Base-by-base conservation (phyloP, 495 filamentous ascomycete species). In the Podospora pseudocomata region DNA sequence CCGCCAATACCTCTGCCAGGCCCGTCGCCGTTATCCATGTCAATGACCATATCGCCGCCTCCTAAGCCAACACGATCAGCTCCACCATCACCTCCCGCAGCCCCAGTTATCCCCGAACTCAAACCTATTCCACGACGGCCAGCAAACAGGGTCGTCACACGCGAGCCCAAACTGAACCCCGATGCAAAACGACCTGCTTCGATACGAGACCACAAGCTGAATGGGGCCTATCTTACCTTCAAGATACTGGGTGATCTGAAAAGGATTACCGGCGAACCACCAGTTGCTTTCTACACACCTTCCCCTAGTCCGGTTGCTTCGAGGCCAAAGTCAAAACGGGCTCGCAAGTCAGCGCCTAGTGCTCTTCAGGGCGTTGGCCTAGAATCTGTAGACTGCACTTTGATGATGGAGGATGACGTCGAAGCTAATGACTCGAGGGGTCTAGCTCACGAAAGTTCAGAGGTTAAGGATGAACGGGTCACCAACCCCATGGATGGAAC, bases 181-280 rank as follows among this genome's bases (percentile, higher is more conserved):
- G 65, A 77, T 18, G 75, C 77, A 9, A 78, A 77, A 64, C 71
- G 75, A 6, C 78, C 78, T 0, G 72, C 71, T 11, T 74, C 77
- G 0, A 59, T 76, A 30, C 78, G 78, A 3, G 77, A 79, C 34
- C 70, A 79, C 55, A 79, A 77, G 67, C 67, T 66, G 15, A 80
- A 80, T 67, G 73, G 74, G 15, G 72, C 79, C 18, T 79, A 77
- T 67, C 71, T 75, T n/a, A 70, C 71, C 5, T 71, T 70, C 56
- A 78, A 77, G 44, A 80, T 80, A 30, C 23, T 71, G 59, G 19
- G 64, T 0, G 66, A 75, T 5, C 32, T 75, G 27, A 71, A 66
- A 39, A 75, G 72, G 7, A 73, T 73, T 60, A 74, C 74, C 1
- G 73, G 64, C 26, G 64, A 53, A 7, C n/a, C 16, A 9, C 64